Base-by-base conservation (phyloP, 495 filamentous ascomycete genomes). In the Penicillium egyptiacum region DNA sequence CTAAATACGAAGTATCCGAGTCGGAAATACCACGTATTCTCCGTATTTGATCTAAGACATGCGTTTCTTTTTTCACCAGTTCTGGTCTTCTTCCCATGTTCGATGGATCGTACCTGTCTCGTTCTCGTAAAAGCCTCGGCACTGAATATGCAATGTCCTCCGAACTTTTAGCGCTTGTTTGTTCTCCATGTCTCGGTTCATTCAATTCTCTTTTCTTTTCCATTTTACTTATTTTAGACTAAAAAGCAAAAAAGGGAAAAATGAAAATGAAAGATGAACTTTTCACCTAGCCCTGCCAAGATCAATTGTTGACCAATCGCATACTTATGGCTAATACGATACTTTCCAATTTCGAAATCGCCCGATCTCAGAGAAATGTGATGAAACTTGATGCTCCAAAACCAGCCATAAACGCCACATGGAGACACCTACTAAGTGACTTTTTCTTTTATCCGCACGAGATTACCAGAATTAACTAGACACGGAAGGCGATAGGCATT, bases 401-500 rank as follows among this genome's bases (percentile, higher is more conserved):
- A 35, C 9, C 28, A 37, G 23, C 20, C 44, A 7, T 16, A 9
- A 12, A 58, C 61, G 57, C 61, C 61, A 63, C 54, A 50, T 37
- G 22, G 26, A 46, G 22, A 46, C 26, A 20, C 33, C 30, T 46
- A 51, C 41, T 9, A 39, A 39, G 6, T 17, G 7, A 17, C n/a
- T n/a, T 17, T n/a, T n/a, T n/a, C 16, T 39, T 55, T 47, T 37
- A 37, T 47, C 39, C 23, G 17, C 23, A 16, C 53, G 53, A 39
- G 30, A 47, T 19, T 9, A 46, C 22, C 40, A 55, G 50, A 51
- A 16, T 39, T 58, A 52, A 46, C 43, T 43, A 55, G 61, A 33
- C 47, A 61, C 45, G 28, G 19, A 25, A 61, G 51, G 45, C 58
- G 61, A 64, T 61, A 61, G 58, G 61, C 33, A 35, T 58, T 33